These are phyloP conservation scores for Fusarium heterosporum DNA, from an alignment of 2,329 filamentous ascomycete genomes.

Conservation along the genomic window DNA sequence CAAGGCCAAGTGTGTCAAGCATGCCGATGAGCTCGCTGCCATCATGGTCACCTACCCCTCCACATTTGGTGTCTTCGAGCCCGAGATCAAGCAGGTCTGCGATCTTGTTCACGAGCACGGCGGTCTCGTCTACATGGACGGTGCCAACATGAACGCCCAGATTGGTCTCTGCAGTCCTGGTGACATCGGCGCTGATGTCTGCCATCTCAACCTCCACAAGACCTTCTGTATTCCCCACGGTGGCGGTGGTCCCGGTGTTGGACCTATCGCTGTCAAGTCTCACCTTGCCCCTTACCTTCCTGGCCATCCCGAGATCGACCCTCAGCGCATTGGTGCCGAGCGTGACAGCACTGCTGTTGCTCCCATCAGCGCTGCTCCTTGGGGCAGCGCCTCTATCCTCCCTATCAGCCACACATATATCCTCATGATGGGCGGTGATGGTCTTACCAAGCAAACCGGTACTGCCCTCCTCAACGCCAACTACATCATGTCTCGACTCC, in stretches of 20 bases:
- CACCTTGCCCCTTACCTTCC: constrained; percentile 80
- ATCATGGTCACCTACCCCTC: constrained; percentile 98
- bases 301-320: constrained; percentile 44
- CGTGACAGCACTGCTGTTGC: constrained; percentile 64
- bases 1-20: constrained; percentile 89
- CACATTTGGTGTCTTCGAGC: constrained; percentile 95
- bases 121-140: constrained; percentile 99
- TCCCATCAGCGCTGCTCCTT: constrained; percentile 68
- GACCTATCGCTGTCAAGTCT: constrained; percentile 89
- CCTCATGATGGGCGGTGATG: constrained; percentile 82
- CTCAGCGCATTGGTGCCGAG: constrained; percentile 50
- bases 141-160: constrained; percentile 98
- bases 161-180: constrained; percentile 95
- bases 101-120: constrained; percentile 87
- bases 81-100: constrained; percentile 86
- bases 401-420: constrained; percentile 97
- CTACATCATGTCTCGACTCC: constrained; percentile 91
- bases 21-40: constrained; percentile 85
- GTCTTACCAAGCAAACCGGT: constrained; percentile 89
- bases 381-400: constrained; percentile 90
- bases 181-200: constrained; percentile 96
- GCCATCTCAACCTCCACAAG: constrained; percentile 98
- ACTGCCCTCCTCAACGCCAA: constrained; percentile 94
- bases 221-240: constrained; percentile 99
- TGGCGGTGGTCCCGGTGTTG: constrained; percentile 92